phyloP scores from a whole-genome alignment of 352 stramenopile species.

The Phytophthora aleatoria region DNA sequence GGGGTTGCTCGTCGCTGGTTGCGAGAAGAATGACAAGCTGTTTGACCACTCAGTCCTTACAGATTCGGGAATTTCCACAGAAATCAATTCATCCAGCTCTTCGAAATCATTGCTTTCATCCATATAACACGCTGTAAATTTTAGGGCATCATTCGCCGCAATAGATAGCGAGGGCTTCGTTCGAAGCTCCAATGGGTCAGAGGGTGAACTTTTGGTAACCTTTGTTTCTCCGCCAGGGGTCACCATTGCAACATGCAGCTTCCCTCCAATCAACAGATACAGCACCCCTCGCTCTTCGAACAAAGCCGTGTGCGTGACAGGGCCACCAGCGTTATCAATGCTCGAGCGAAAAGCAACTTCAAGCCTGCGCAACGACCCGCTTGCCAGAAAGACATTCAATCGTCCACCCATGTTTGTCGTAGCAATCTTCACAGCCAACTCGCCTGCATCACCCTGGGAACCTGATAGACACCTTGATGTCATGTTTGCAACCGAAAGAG shows the following conservation, averaged over 20 bases:
- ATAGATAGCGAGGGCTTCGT: conserved; percentile 2
- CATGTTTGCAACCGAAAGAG: conserved; percentile 43
- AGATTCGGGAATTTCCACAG: conserved; percentile 48
- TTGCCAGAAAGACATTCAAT: conserved; percentile 45
- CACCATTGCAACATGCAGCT: conserved; percentile 39
- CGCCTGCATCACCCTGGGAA: conserved; percentile 6
- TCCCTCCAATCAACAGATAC: conserved; percentile 43
- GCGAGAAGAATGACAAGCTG: conserved; percentile 38
- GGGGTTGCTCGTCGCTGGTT: conserved; percentile 24
- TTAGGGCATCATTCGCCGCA: conserved; percentile 8
- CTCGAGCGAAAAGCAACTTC: conserved; percentile 36
- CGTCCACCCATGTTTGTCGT: conserved; percentile 45
- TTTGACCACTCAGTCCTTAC: conserved; percentile 63
- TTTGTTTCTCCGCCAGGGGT: conserved; percentile 6
- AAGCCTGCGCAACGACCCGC: conserved; percentile 41
- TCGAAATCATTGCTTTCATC: conserved; percentile 32
- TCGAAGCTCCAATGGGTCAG: background rate
- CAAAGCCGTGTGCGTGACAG: conserved; percentile 40
- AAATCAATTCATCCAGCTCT: conserved; percentile 38
- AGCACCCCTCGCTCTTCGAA: conserved; percentile 45
- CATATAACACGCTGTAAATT: conserved; percentile 32
- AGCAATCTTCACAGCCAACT: conserved; percentile 34
- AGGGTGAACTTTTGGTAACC: conserved; percentile 1
- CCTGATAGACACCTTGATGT: conserved; percentile 11
- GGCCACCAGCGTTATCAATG: conserved; percentile 26